A percentile compares a stretch with the other conserved stretches of the same genome.
These are phyloP conservation scores for Phanerochaete carnosa DNA, from an alignment of 768 basidiomycete species.

Conservation along the genomic window DNA sequence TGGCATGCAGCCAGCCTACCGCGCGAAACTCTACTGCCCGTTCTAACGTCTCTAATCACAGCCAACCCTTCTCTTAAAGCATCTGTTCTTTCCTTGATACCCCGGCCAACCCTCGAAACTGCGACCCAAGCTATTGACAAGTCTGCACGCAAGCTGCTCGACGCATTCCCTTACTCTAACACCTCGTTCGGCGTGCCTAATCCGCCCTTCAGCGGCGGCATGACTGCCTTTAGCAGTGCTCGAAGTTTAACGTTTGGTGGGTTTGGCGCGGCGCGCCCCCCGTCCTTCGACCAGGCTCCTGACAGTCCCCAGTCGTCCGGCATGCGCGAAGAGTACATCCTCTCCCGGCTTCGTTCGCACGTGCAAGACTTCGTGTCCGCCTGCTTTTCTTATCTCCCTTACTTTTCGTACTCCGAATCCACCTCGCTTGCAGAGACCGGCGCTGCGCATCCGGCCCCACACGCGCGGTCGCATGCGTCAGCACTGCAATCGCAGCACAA, in stretches of 20 bases:
- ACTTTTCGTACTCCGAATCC: slow-evolving; percentile 63
- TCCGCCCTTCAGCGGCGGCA: slow-evolving; percentile 31
- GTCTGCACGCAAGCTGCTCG: slow-evolving; percentile 70
- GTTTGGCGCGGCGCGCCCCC: slow-evolving; percentile 25
- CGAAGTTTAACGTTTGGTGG: slow-evolving; percentile 11
- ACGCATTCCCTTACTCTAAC: slow-evolving; percentile 82
- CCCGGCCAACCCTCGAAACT: slow-evolving; percentile 77
- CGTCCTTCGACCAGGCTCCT: slow-evolving; percentile 12
- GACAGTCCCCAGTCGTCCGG: slow-evolving; percentile 27
- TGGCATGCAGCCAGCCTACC: slow-evolving; percentile 67
- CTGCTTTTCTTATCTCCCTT: slow-evolving; percentile 79
- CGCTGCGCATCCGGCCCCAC: slow-evolving; percentile 20
- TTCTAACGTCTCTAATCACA: slow-evolving; percentile 65
- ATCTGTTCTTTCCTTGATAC: slow-evolving; percentile 71
- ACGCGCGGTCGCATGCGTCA: slow-evolving; percentile 36
- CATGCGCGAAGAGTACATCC: slow-evolving; percentile 81
- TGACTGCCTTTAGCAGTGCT: slow-evolving; percentile 5
- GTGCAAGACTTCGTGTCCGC: slow-evolving; percentile 75
- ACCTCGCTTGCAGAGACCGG: slow-evolving; percentile 22
- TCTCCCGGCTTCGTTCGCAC: slow-evolving; percentile 70
- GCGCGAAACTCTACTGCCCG: slow-evolving; percentile 68
- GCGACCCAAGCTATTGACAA: slow-evolving; percentile 65
- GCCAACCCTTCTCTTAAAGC: slow-evolving; percentile 71
- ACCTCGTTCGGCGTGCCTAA: slow-evolving; percentile 27
- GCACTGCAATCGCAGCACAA: slow-evolving; percentile 50